Evolutionary conservation across 169 alveolate genomes (phyloP).

Genomic region (Condylostoma magnum): DNA sequence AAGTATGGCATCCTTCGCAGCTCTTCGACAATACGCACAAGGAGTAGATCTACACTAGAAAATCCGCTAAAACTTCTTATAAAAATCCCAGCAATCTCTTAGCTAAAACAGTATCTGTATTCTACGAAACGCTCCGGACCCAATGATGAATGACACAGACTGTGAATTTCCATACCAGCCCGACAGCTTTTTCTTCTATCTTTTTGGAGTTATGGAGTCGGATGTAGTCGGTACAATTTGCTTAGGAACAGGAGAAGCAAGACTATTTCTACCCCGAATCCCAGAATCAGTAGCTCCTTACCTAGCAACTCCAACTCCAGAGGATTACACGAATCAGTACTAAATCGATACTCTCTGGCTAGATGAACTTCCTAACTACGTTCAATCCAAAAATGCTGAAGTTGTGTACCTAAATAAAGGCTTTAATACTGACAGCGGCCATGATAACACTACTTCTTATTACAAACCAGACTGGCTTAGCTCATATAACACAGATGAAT

Average conservation of each 20-base stretch:
- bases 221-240: slow-evolving; percentile 40
- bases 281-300: slow-evolving; percentile 51
- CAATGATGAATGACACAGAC: slow-evolving; percentile 38
- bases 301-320: slow-evolving; percentile 56
- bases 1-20: no score
- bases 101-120: not conserved
- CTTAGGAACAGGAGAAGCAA: slow-evolving; percentile 48
- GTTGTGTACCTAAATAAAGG: slow-evolving; percentile 64
- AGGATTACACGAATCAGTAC: slow-evolving; percentile 47
- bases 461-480: slow-evolving; percentile 16
- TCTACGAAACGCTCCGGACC: not conserved
- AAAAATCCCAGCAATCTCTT: no score
- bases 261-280: slow-evolving; percentile 50
- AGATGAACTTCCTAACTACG: slow-evolving; percentile 43
- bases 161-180: slow-evolving; percentile 47
- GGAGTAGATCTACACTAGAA: no score
- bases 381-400: slow-evolving; percentile 45
- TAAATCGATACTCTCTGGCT: slow-evolving; percentile 45
- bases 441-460: slow-evolving; percentile 42
- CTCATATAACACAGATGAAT: slow-evolving; percentile 48
- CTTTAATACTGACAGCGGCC: slow-evolving; percentile 63
- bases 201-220: slow-evolving; percentile 74
- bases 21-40: no score
- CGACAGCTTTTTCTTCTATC: slow-evolving; percentile 70
- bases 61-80: no score